Conservation (phyloP, 129 eudicot genomes). For the Escallonia rubra region DNA sequence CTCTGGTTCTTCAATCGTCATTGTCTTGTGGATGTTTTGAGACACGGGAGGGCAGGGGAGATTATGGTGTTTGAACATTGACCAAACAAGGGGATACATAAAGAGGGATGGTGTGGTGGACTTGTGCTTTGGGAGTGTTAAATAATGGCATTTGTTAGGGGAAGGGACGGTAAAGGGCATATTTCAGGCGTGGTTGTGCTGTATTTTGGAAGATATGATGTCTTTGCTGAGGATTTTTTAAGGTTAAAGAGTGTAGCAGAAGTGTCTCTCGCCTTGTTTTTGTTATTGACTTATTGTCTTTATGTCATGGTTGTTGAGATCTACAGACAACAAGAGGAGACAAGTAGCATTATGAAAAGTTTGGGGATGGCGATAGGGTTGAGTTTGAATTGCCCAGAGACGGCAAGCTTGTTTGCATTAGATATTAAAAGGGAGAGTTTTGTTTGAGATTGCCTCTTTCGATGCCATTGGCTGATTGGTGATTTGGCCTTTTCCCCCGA, state of each 20-base stretch:
- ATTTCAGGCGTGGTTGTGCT: slow-evolving; percentile 46
- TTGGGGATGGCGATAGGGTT: slow-evolving; percentile 12
- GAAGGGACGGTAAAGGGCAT: slow-evolving; percentile 40
- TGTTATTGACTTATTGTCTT: slow-evolving; percentile 12
- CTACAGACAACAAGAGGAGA: slow-evolving; percentile 7
- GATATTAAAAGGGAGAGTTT: not conserved
- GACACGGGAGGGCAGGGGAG: slow-evolving; percentile 11
- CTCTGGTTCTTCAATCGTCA: slow-evolving; percentile 53
- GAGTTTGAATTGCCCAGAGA: slow-evolving; percentile 21
- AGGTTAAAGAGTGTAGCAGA: not conserved
- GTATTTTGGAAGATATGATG: slow-evolving; percentile 66
- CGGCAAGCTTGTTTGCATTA: slow-evolving; percentile 22
- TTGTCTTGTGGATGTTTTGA: slow-evolving; percentile 15
- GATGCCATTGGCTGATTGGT: slow-evolving; percentile 13
- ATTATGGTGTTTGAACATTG: slow-evolving; percentile 35
- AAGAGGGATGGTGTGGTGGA: slow-evolving; percentile 11
- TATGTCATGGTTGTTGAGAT: slow-evolving; percentile 32
- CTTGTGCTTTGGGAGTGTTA: slow-evolving; percentile 12
- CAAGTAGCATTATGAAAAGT: slow-evolving; percentile 2
- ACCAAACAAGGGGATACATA: slow-evolving; percentile 8
- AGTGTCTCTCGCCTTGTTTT: not conserved
- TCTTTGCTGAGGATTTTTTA: slow-evolving; percentile 17
- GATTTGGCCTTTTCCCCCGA: slow-evolving; percentile 7
- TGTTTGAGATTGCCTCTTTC: slow-evolving; percentile 9
- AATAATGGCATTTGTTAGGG: slow-evolving; percentile 20